Evolutionary conservation across 352 stramenopile species (phyloP), one percentile per base, ranked within the genome.

Genomic region (Pythium oligandrum): DNA sequence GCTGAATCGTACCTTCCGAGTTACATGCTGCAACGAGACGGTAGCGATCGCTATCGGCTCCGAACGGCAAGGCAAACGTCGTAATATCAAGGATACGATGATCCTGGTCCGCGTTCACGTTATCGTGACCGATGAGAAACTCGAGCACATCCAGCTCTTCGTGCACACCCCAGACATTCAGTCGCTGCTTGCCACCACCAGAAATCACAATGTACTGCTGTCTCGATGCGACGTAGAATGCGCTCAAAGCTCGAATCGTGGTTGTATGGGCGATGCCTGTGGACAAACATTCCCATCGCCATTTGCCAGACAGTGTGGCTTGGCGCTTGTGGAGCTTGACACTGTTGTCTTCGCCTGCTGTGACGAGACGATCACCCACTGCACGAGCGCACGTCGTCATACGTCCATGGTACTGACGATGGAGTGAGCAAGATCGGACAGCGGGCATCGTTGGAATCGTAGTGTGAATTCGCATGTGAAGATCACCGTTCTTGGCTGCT

Each of bases 271-370:
- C 83, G 26, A 83, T 59, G 10, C 78, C 80, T 26, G 75, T 75
- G 11, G 76, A 78, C 32, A 88, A 61, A 26, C 61, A 75, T 0
- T 49, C 38, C 75, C 78, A 90, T 6, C 68, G 40, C n/a, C 52
- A 31, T 6, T 26, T 26, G 17, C 17, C 17, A 26, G 17, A 26
- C 17, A 40, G n/a, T 1, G 11, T 26, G 0, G 34, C 51, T 4
- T 53, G 51, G 37, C 62, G 76, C 3, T 54, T 51, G 61, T 93
- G 79, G 6, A 95, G 64, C 59, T 90, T 89, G 35, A 95, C 51
- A 12, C 77, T 83, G 60, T 93, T 93, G 65, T 95, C 85, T 51
- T 95, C 85, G 31, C 73, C 71, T 8, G 83, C 80, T 2, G 85
- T 92, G 48, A 93, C 58, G 8, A 95, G 48, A 0, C 63, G 68